Base-by-base conservation (phyloP, 148 eudicot genomes). In the Talinum fruticosum region DNA sequence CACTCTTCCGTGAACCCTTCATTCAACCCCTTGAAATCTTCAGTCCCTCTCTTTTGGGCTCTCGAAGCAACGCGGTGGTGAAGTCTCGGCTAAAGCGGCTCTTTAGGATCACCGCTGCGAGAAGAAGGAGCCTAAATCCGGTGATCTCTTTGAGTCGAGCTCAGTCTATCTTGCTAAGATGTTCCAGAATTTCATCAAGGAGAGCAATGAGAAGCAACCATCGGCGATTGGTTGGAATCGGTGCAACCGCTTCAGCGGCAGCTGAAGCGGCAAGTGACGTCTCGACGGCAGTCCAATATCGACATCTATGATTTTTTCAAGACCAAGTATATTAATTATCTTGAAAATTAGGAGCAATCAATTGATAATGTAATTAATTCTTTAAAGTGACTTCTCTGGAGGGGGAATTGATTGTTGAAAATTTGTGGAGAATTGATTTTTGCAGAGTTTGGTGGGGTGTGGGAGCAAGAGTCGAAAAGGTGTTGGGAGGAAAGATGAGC, bases 121-220 rank as follows among this genome's bases (percentile, higher is more conserved):
- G 29, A 86, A 91, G 66, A 81, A 83, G 26, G 86, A 76, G 2
- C 75, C 54, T 35, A 76, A 84, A 26, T 71, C 32, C 79, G 66
- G 66, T 33, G 66, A 62, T 0, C 3, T 3, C 14, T 88, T 86
- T 23, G 99, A 95, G 75, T 97, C 99, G 73, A 88, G 92, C 76
- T 92, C 97, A 13, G 83, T 95, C 24, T 95, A 97, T 67, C 83
- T 95, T 53, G 94, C 89, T 16, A 93, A 91, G 32, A 93, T 95
- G 97, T 97, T 95, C 18, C 86, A 88, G 89, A 95, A 88, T 84
- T 95, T 91, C 74, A 86, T 95, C 5, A 96, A 95, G 69, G 94
- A 93, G 54, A 84, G 77, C 54, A 87, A 81, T 69, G 91, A 93
- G 69, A 89, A 82, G 45, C 88, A 82, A 33, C 74, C 81, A 4